Percentiles rank a stretch among this genome's conserved stretches.
These are phyloP conservation scores for Penicillium herquei DNA, from an alignment of 495 filamentous ascomycete species.

Conservation along the genomic window DNA sequence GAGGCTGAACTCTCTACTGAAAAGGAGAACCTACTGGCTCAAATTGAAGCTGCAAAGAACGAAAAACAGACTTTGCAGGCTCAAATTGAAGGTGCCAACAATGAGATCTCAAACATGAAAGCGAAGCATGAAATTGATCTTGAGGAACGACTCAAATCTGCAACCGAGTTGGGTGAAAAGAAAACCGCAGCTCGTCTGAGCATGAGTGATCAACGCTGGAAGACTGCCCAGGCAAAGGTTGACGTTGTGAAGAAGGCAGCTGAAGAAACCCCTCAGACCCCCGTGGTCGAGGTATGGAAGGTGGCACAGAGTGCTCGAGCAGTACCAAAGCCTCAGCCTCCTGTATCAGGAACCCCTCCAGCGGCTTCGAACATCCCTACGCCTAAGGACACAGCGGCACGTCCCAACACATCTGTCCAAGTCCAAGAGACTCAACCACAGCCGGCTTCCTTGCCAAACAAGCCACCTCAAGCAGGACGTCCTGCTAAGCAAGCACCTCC, in stretches of 20 bases:
- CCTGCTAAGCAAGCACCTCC: too few species aligned
- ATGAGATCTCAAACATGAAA: too few species aligned
- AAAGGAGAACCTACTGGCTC: constrained; percentile 62
- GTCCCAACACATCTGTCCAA: too few species aligned
- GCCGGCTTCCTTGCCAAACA: too few species aligned
- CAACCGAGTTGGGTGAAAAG: constrained; percentile 52
- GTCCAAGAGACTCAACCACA: too few species aligned
- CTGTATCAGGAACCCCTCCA: constrained; percentile 16
- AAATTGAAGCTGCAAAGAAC: too few species aligned
- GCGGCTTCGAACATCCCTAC: too few species aligned
- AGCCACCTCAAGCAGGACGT: too few species aligned
- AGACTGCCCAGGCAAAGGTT: constrained; percentile 65
- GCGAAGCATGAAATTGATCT: too few species aligned
- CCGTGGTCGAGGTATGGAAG: constrained; percentile 83
- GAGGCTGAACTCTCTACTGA: constrained; percentile 33
- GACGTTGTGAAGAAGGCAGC: constrained; percentile 77
- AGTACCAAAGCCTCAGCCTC: constrained; percentile 3
- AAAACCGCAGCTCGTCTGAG: constrained; percentile 70
- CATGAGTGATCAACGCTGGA: constrained; percentile 72
- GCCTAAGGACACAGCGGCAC: too few species aligned
- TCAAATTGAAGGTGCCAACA: too few species aligned
- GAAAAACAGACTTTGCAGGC: too few species aligned
- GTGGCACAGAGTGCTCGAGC: constrained; percentile 70
- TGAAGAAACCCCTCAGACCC: constrained; percentile 74
- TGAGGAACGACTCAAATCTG: constrained; percentile 45